These are phyloP conservation scores for Allium cepa DNA, from an alignment of 106 monocot genomes.

Conservation along the genomic window DNA sequence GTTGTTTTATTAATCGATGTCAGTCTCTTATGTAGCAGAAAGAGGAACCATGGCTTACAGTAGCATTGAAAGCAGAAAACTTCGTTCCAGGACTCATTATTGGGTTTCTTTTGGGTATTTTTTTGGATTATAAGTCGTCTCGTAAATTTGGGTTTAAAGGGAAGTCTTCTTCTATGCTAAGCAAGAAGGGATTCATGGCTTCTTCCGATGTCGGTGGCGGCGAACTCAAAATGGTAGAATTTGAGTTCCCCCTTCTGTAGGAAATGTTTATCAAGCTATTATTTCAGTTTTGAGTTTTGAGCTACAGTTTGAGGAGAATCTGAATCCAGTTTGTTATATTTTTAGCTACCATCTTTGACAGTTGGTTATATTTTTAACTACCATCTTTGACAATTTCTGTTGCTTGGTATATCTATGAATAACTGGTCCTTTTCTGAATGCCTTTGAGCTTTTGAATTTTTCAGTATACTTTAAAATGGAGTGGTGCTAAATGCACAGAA, in stretches of 20 bases:
- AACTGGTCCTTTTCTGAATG: too few relatives aligned
- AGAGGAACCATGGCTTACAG: conserved; percentile 66
- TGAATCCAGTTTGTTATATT: too few relatives aligned
- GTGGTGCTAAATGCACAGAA: too few relatives aligned
- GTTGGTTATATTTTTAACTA: too few relatives aligned
- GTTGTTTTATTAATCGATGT: background rate
- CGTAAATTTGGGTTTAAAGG: conserved; percentile 3
- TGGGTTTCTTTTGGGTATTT: conserved; percentile 76
- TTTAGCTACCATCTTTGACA: too few relatives aligned
- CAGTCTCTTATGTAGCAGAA: conserved; percentile 8
- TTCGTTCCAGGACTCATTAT: conserved; percentile 74
- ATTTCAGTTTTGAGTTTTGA: too few relatives aligned
- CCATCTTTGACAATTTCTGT: too few relatives aligned
- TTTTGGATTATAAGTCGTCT: conserved; percentile 43
- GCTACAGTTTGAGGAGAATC: too few relatives aligned
- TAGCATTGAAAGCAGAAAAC: conserved; percentile 58
- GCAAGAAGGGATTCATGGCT: conserved; percentile 18
- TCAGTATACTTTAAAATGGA: too few relatives aligned
- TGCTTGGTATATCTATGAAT: too few relatives aligned
- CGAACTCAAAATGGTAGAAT: conserved; percentile 83
- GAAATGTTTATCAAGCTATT: too few relatives aligned
- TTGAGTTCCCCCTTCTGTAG: background rate
- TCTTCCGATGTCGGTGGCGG: conserved; percentile 17
- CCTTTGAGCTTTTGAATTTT: too few relatives aligned
- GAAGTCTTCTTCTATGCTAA: conserved; percentile 8